phyloP scores from a whole-genome alignment of 345 rosid species.

The Bruguiera sexangula region DNA sequence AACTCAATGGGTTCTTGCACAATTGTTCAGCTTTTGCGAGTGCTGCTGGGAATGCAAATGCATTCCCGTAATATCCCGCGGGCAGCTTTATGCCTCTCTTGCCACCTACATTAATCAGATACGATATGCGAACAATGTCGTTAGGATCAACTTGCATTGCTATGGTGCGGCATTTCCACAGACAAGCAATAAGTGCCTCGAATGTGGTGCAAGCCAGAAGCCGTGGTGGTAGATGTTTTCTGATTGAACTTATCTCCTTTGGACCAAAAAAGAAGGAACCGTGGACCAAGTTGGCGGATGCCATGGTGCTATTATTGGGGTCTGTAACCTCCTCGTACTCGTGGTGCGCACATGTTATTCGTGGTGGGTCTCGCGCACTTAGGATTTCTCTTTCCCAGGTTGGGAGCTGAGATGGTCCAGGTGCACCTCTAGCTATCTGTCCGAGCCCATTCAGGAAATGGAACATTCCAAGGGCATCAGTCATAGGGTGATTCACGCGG shows the following conservation, averaged over 20 bases:
- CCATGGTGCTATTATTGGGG: neutral
- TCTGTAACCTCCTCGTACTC: neutral
- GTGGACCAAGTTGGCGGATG: too few species aligned
- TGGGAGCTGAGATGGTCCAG: neutral
- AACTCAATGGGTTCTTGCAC: constrained; percentile 5
- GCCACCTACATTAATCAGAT: neutral
- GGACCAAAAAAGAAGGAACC: too few species aligned
- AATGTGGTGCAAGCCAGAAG: constrained; percentile 12
- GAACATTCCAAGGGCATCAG: neutral
- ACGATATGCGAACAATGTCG: constrained; percentile 13
- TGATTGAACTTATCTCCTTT: too few species aligned
- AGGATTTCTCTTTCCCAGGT: constrained; percentile 17
- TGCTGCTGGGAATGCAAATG: constrained; percentile 7
- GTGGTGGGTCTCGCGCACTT: constrained; percentile 8
- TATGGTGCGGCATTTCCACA: constrained; percentile 29
- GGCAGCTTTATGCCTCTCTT: constrained; percentile 10
- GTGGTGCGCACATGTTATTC: neutral
- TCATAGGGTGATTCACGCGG: constrained; percentile 5
- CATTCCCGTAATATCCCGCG: constrained; percentile 25
- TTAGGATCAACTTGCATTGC: constrained; percentile 18
- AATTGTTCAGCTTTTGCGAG: constrained; percentile 7
- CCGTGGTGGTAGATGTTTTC: neutral
- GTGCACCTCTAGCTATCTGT: neutral
- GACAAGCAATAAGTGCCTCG: constrained; percentile 17
- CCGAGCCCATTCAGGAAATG: neutral